Evolutionary conservation across 495 filamentous ascomycete genomes (phyloP).

Genomic region (Daldinia decipiens): DNA sequence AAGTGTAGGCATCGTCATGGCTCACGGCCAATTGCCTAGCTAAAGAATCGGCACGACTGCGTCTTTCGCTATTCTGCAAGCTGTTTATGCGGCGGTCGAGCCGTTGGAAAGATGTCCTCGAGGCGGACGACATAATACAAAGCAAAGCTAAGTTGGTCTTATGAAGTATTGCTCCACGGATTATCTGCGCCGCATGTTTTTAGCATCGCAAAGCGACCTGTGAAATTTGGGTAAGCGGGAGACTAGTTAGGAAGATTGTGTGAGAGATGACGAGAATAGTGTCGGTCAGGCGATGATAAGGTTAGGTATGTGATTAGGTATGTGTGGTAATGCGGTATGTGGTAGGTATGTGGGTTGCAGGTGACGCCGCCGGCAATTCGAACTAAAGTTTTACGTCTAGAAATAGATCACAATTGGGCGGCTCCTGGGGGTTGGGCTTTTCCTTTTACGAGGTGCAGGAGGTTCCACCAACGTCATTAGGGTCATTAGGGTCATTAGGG

Average conservation of each 20-base stretch:
- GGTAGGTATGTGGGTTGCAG: slow-evolving; percentile 23
- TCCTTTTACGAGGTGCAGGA: slow-evolving; percentile 27
- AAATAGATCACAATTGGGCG: slow-evolving; percentile 42
- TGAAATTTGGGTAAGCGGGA: slow-evolving; percentile 5
- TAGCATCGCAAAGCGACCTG: slow-evolving; percentile 13
- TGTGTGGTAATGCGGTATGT: background rate
- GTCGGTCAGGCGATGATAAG: slow-evolving; percentile 40
- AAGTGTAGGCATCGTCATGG: slow-evolving; percentile 84
- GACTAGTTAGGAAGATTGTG: background rate
- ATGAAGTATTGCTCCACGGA: slow-evolving; percentile 25
- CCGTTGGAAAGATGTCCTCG: slow-evolving; percentile 51
- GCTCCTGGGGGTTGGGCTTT: slow-evolving; percentile 35
- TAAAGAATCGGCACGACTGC: slow-evolving; percentile 52
- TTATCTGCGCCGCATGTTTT: slow-evolving; percentile 32
- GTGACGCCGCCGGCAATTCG: slow-evolving; percentile 41
- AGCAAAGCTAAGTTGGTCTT: slow-evolving; percentile 25
- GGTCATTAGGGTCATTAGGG: slow-evolving; percentile 11
- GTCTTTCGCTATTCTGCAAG: slow-evolving; percentile 51
- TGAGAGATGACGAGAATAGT: background rate
- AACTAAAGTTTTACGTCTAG: slow-evolving; percentile 34
- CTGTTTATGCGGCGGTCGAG: slow-evolving; percentile 58
- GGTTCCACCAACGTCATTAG: slow-evolving; percentile 31
- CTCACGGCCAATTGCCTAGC: slow-evolving; percentile 55
- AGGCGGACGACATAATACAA: slow-evolving; percentile 57
- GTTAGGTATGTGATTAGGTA: slow-evolving; percentile 29